Base-by-base conservation (phyloP, 2,329 filamentous ascomycete species). In the Fusarium pseudoanthophilum region DNA sequence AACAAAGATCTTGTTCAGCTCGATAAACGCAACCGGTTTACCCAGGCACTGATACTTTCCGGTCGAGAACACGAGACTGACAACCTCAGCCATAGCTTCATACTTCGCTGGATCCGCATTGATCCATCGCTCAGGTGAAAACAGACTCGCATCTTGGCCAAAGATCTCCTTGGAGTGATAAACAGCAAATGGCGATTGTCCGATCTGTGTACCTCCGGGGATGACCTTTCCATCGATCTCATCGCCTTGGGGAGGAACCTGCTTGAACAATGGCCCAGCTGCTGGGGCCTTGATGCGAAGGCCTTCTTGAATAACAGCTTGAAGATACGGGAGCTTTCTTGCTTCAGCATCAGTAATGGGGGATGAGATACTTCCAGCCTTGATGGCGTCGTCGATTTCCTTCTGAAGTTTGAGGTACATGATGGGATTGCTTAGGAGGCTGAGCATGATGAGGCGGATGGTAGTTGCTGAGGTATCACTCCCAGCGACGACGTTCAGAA, bases 371-470 rank as follows among this genome's bases (percentile, higher is more conserved):
- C 61, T 65, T 7, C 79, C 78, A 1, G 83, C 80, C 1, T 85
- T 83, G 4, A 90, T 80, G 0, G 84, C 85, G 2, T 75, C 63
- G 45, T 87, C 84, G 32, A 90, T 83, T 70, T 91, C 89, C 1
- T 73, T 71, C 40, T 85, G 84, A 0, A 91, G 80, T 8, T 83
- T 84, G 5, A 73, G 56, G 60, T 88, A 86, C 1, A 86, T 82
- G 0, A 80, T 79, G 0, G 87, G 87, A 40, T 84, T 86, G 1
- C 84, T 87, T 11, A 87, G 82, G 56, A 91, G 78, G 73, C 87
- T 84, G 18, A 90, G 82, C 53, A 91, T 69, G 1, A 84, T 86
- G 18, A 84, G 81, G 4, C 88, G 85, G 37, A 85, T 79, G 3
- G 77, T 78, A 0, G 75, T 79, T 2, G 83, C 79, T 2, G 77